A percentile compares a stretch with the other conserved stretches of the same genome.
These are phyloP conservation scores for Pichia gijzeniarum DNA, from an alignment of 805 yeast species.

Conservation along the genomic window DNA sequence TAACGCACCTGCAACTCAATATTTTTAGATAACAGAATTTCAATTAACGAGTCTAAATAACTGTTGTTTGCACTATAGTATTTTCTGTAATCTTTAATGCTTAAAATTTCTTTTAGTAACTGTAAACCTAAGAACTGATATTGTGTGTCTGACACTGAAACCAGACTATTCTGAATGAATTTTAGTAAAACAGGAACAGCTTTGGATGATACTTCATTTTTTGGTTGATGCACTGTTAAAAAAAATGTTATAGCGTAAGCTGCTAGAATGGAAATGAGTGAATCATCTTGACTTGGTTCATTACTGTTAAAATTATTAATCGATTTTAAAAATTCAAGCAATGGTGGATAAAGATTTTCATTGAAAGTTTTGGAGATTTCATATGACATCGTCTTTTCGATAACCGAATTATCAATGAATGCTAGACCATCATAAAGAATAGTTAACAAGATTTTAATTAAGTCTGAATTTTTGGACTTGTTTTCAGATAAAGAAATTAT, in stretches of 20 bases:
- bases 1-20: slow-evolving; percentile 78
- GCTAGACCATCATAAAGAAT: slow-evolving; percentile 9
- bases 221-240: slow-evolving; percentile 26
- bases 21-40: slow-evolving; percentile 37
- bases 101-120: slow-evolving; percentile 53
- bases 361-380: background rate
- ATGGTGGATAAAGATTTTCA: slow-evolving; percentile 42
- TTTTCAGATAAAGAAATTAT: slow-evolving; percentile 37
- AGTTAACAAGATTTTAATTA: slow-evolving; percentile 3
- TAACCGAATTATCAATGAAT: background rate
- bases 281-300: slow-evolving; percentile 34
- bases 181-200: slow-evolving; percentile 26
- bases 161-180: slow-evolving; percentile 25
- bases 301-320: slow-evolving; percentile 12
- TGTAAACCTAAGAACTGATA: slow-evolving; percentile 60
- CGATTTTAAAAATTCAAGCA: slow-evolving; percentile 41
- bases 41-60: slow-evolving; percentile 44
- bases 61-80: slow-evolving; percentile 39
- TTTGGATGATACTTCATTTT: slow-evolving; percentile 5
- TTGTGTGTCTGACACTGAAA: slow-evolving; percentile 36
- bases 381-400: slow-evolving; percentile 1
- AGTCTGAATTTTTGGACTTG: slow-evolving; percentile 5
- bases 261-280: slow-evolving; percentile 45
- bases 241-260: slow-evolving; percentile 49
- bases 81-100: slow-evolving; percentile 46